Base-by-base conservation (phyloP, 2,329 filamentous ascomycete genomes). In the Tolypocladium nubicola region DNA sequence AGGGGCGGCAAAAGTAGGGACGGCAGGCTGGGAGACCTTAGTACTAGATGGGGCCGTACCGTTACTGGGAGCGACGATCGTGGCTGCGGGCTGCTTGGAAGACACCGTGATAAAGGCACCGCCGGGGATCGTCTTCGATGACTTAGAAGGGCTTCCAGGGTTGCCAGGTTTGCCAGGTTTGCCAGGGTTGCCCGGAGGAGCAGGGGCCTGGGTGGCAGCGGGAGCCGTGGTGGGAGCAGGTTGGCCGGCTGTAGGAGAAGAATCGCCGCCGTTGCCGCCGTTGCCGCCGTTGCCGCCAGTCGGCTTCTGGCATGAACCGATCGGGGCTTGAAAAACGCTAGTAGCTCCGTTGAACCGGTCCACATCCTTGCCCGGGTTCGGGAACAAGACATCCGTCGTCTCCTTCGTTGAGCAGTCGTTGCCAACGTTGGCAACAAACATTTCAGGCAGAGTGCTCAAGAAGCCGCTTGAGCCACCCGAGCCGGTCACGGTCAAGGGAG, bases 371-470 rank as follows among this genome's bases (percentile, higher is more conserved):
- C 88, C 88, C 0, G 87, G 82, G 54, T 83, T 69, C 16, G 86
- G 85, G 72, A 85, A 90, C 41, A 73, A 59, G 7, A 87, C 73
- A 53, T 87, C 82, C 6, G 72, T 67, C 23, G 72, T 69, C 53
- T 79, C 74, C 0, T 64, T 66, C 2, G 81, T 85, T 2, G 62
- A 71, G 67, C 87, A 90, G 0, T 66, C 69, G 21, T 80, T 78
- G 2, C 69, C 72, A 6, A 88, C 66, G 66, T 90, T 90, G 66
- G 85, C 87, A 13, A 84, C 73, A 61, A 90, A 89, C 72, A 91
- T 82, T 35, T 82, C 73, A 0, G 89, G 88, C 84, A 95, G 85
- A 0, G 73, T 70, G 43, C 82, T 68, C 60, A 86, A 81, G 62
- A 81, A 81, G 1, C 76, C 71, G 57, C 83, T 65, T 49, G 72